Conservation (phyloP, 106 monocot genomes). For the Gastrodia elata region DNA sequence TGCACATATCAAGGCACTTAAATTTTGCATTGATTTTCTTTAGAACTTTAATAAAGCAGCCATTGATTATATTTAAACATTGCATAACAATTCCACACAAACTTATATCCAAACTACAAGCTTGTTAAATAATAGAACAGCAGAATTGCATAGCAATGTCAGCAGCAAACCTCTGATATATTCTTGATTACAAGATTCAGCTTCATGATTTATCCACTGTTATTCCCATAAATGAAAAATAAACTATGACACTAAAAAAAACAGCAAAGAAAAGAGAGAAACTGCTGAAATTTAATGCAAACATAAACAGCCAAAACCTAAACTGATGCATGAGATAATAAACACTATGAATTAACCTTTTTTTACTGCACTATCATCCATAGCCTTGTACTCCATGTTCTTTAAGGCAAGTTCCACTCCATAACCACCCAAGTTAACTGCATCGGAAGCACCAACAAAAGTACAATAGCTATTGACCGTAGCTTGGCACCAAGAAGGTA, state of each 20-base stretch:
- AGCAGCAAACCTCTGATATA: neutral
- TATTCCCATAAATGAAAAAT: neutral
- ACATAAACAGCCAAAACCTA: neutral
- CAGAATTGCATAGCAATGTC: neutral
- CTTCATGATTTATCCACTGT: neutral
- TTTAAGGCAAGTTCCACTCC: conserved; percentile 97
- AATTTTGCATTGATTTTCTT: neutral
- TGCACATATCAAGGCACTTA: neutral
- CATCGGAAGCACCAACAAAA: conserved; percentile 56
- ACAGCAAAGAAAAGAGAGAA: neutral
- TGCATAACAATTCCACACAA: neutral
- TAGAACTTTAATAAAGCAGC: neutral
- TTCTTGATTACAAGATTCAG: neutral
- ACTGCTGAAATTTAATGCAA: neutral
- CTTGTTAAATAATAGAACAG: neutral
- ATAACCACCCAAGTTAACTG: conserved; percentile 81
- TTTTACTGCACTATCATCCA: conserved; percentile 80
- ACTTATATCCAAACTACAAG: neutral
- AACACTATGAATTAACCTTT: conserved; percentile 41
- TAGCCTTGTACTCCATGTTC: conserved; percentile 99
- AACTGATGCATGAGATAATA: neutral
- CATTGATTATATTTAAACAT: neutral
- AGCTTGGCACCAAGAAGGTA: conserved; percentile 58
- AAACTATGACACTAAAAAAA: neutral
- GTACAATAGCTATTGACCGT: conserved; percentile 46